Evolutionary conservation across 768 basidiomycete genomes (phyloP).

Genomic region (Agrocybe chaxingu): DNA sequence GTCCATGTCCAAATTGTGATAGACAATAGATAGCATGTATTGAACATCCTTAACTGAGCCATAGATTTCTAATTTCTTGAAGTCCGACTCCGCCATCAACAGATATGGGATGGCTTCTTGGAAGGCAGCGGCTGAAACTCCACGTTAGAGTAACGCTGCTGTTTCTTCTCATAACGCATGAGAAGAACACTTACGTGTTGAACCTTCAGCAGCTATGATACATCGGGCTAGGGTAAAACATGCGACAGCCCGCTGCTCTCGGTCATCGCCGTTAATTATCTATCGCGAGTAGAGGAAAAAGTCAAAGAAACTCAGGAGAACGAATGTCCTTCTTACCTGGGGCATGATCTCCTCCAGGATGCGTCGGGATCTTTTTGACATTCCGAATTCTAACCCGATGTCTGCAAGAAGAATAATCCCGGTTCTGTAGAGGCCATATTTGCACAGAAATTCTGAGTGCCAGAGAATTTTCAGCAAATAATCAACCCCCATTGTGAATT

Average conservation of each 20-base stretch:
- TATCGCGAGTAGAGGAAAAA: conserved; percentile 19
- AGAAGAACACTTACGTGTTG: conserved; percentile 34
- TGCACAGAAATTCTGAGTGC: conserved; percentile 76
- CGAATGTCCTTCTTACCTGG: conserved; percentile 45
- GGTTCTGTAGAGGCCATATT: conserved; percentile 63
- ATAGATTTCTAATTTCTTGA: conserved; percentile 53
- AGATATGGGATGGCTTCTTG: conserved; percentile 61
- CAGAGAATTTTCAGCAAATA: conserved; percentile 70
- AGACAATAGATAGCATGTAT: conserved; percentile 67
- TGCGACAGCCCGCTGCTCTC: conserved; percentile 74
- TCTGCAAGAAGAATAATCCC: conserved; percentile 76
- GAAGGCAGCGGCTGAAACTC: conserved; percentile 35
- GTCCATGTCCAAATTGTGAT: conserved; percentile 62
- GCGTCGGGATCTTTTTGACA: conserved; percentile 60
- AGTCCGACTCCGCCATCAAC: conserved; percentile 64
- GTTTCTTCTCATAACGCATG: neutral
- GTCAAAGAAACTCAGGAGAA: neutral
- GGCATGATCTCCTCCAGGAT: conserved; percentile 81
- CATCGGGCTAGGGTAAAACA: conserved; percentile 75
- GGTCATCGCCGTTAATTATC: conserved; percentile 69
- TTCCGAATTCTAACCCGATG: conserved; percentile 71
- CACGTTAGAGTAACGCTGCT: neutral
- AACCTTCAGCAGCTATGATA: conserved; percentile 56
- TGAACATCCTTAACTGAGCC: conserved; percentile 64
- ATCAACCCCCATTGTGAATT: conserved; percentile 60